phyloP scores from a whole-genome alignment of 1,284 basidiomycete species.

The Moesziomyces parantarcticus region DNA sequence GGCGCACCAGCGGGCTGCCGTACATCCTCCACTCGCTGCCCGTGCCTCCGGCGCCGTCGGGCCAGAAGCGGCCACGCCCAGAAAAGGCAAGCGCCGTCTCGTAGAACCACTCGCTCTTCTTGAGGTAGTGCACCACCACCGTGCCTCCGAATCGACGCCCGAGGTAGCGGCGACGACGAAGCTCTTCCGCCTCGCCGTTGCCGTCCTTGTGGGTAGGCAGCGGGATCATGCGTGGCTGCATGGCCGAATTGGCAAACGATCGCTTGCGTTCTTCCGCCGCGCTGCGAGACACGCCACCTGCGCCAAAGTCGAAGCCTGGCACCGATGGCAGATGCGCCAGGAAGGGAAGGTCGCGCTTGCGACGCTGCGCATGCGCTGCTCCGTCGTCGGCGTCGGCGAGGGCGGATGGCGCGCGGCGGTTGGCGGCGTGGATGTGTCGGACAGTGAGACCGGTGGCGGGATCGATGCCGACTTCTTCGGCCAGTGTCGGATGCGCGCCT shows the following conservation, averaged over 20 bases:
- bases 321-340: slow-evolving; percentile 69
- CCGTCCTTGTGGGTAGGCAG: slow-evolving; percentile 54
- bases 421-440: slow-evolving; percentile 67
- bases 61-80: slow-evolving; percentile 76
- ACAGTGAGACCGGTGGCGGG: slow-evolving; percentile 46
- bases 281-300: slow-evolving; percentile 35
- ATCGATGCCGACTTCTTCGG: slow-evolving; percentile 49
- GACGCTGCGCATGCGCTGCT: slow-evolving; percentile 3
- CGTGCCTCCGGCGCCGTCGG: slow-evolving; percentile 55
- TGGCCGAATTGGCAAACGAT: slow-evolving; percentile 29
- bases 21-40: slow-evolving; percentile 60
- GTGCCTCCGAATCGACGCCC: slow-evolving; percentile 78
- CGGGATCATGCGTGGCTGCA: slow-evolving; percentile 49
- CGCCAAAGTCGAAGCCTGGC: slow-evolving; percentile 46
- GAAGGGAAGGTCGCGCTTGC: slow-evolving; percentile 58
- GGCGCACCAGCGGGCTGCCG: slow-evolving; percentile 57
- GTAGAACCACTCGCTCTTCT: slow-evolving; percentile 94
- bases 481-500: slow-evolving; percentile 22
- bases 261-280: slow-evolving; percentile 42
- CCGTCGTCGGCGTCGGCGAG: slow-evolving; percentile 12
- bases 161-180: slow-evolving; percentile 70
- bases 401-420: slow-evolving; percentile 3
- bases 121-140: slow-evolving; percentile 94
- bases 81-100: slow-evolving; percentile 90
- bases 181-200: slow-evolving; percentile 70